Evolutionary conservation across 352 stramenopile species (phyloP).

Genomic region (Globisporangium viniferum): DNA sequence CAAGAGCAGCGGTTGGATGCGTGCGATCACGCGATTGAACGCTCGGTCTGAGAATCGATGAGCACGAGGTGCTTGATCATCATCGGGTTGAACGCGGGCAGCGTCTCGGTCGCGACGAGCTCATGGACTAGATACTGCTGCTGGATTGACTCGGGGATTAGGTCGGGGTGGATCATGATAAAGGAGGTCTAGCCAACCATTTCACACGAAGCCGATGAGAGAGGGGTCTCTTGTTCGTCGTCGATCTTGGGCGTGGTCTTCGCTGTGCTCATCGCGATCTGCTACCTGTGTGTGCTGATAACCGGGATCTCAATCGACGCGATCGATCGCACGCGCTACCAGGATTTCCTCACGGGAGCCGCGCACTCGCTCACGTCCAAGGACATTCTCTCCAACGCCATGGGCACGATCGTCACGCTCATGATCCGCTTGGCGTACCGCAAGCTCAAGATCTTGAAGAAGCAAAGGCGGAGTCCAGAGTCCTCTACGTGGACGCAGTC

Average conservation of each 20-base stretch:
- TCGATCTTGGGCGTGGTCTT: not conserved
- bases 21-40: slow-evolving; percentile 2
- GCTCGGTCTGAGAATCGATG: not conserved
- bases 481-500: slow-evolving; percentile 11
- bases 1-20: not conserved
- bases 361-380: slow-evolving; percentile 4
- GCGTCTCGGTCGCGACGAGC: slow-evolving; percentile 7
- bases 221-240: too few species aligned
- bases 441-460: slow-evolving; percentile 4
- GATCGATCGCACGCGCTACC: slow-evolving; percentile 1
- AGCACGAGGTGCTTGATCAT: slow-evolving; percentile 12
- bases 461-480: not conserved
- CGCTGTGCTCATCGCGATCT: not conserved
- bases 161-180: slow-evolving; percentile 3
- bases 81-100: slow-evolving; percentile 12
- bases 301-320: not conserved
- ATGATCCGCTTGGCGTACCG: slow-evolving; percentile 11
- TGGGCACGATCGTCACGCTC: slow-evolving; percentile 13
- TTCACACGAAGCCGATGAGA: too few species aligned
- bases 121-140: slow-evolving; percentile 4
- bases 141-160: not conserved
- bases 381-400: slow-evolving; percentile 14
- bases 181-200: too few species aligned
- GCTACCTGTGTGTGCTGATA: slow-evolving; percentile 7
- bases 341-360: not conserved